Base-by-base conservation (phyloP, 1,284 basidiomycete genomes). In the Trametes pubescens region DNA sequence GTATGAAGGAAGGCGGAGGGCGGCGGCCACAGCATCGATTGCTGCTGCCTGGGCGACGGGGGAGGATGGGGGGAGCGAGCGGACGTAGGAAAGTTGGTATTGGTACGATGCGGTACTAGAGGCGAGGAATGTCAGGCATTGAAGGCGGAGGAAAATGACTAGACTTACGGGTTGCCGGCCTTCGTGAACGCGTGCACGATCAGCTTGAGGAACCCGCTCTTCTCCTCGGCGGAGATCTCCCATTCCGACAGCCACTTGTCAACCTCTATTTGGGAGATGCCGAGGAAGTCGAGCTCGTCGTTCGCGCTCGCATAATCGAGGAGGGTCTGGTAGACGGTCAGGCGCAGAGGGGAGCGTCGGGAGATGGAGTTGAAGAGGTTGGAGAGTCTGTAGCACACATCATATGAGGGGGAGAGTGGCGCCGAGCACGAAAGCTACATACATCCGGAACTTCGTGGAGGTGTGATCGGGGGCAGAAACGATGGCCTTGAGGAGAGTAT, bases 351-450 rank as follows among this genome's bases (percentile, higher is more conserved):
- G 7, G 94, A 95, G 47, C 80, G 81, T 59, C 87, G 82, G 26
- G 94, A 91, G 24, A 92, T 81, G 21, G 89, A 84, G 76, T 97
- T 96, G 86, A 96, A 96, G 38, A 95, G 80, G 77, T 95, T 96
- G 57, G 93, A 91, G 35, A 97, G 79, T 74, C 95, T 96, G 69
- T 21, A 61, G 8, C 26, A 52, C 32, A 24, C 64, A 38, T 4
- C 6, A 46, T 52, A 57, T 49, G 24, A 67, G 51, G 47, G 16
- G 52, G 5, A 13, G 56, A 60, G 29, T 48, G 7, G 29, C 43
- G 61, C 26, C 13, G 44, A 3, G 34, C 43, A 52, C 47, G 22
- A 1, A 44, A 34, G 29, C 2, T 4, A 44, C 86, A 69, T 74
- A 93, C 91, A 91, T 81, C 75, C 89, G 87, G 75, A 91, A 92